These are phyloP conservation scores for Beauveria asiatica DNA, from an alignment of 2,329 filamentous ascomycete species.

Conservation along the genomic window DNA sequence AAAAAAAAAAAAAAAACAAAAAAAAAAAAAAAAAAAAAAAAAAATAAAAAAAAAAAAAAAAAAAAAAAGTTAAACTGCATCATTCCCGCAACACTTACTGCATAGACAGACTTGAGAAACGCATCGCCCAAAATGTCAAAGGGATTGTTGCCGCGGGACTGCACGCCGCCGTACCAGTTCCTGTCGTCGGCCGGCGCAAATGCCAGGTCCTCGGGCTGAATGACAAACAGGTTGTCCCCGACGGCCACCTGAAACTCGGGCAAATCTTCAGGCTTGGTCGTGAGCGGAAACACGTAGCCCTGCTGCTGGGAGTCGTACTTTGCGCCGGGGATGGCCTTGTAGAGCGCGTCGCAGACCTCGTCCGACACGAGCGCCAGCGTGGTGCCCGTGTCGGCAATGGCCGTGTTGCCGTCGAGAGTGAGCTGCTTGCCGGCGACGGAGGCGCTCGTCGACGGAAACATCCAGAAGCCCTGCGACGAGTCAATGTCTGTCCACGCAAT, in stretches of 20 bases:
- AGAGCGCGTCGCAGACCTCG: slow-evolving; percentile 40
- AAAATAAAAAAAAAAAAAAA: no score
- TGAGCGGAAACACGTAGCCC: slow-evolving; percentile 27
- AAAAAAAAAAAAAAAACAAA: no score
- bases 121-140: slow-evolving; percentile 7
- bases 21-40: no score
- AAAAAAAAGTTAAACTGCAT: no score
- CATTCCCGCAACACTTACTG: neutral
- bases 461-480: slow-evolving; percentile 58
- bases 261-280: slow-evolving; percentile 29
- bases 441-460: slow-evolving; percentile 17
- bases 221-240: slow-evolving; percentile 46
- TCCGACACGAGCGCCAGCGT: slow-evolving; percentile 55
- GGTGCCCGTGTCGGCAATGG: slow-evolving; percentile 52
- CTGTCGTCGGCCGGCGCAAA: slow-evolving; percentile 6
- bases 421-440: slow-evolving; percentile 14
- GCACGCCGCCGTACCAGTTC: slow-evolving; percentile 8
- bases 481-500: slow-evolving; percentile 57
- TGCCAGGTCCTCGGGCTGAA: slow-evolving; percentile 20
- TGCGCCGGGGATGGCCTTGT: slow-evolving; percentile 26
- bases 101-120: slow-evolving; percentile 6
- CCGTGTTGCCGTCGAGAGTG: slow-evolving; percentile 32
- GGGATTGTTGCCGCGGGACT: slow-evolving; percentile 4
- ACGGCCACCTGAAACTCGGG: slow-evolving; percentile 47
- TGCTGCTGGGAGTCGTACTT: slow-evolving; percentile 7